Base-by-base conservation (phyloP, 1,139 yeast species). In the Pichia sorboxylosa region DNA sequence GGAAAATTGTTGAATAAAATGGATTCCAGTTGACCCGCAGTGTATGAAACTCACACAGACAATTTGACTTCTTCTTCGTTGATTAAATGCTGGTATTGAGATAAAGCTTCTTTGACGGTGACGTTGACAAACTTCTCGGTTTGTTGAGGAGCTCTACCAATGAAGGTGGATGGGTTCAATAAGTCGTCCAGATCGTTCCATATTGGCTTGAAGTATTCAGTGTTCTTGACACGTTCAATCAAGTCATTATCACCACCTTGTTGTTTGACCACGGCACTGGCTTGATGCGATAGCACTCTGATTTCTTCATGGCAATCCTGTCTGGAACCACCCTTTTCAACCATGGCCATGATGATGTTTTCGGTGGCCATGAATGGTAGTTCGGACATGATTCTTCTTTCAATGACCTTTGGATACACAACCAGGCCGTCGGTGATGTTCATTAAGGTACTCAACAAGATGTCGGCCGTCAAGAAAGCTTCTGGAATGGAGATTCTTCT, bases 291-390 rank as follows among this genome's bases (percentile, higher is more conserved):
- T 42, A 90, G 69, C 26, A 90, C 98, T 62, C 99, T 78, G 59
- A 90, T 87, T 62, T 83, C 82, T 66, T 90, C 99, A 61, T 90
- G 99, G 55, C 95, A 90, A 37, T 85, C 95, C 67, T 90, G 99
- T 70, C 99, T 81, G 18, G 94, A 85, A 29, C 83, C 97, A 49
- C 97, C 97, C 59, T 80, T 79, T 62, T 85, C 94, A 39, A 90
- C 98, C 96, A 90, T 90, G 36, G 98, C 98, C 99, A 90, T 90
- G 58, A 90, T 90, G 57, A 90, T 76, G 63, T 90, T 90, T 64
- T 90, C 99, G 35, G 99, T 90, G 45, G 99, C 99, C 99, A 90
- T 90, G 68, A 92, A 90, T 47, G 99, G 99, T 53, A 90, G 70
- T 62, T 92, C 98, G 33, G 95, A 71, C 57, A 59, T 76, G 59